Base-by-base conservation (phyloP, 495 filamentous ascomycete species). In the Thermothielavioides terrestris region DNA sequence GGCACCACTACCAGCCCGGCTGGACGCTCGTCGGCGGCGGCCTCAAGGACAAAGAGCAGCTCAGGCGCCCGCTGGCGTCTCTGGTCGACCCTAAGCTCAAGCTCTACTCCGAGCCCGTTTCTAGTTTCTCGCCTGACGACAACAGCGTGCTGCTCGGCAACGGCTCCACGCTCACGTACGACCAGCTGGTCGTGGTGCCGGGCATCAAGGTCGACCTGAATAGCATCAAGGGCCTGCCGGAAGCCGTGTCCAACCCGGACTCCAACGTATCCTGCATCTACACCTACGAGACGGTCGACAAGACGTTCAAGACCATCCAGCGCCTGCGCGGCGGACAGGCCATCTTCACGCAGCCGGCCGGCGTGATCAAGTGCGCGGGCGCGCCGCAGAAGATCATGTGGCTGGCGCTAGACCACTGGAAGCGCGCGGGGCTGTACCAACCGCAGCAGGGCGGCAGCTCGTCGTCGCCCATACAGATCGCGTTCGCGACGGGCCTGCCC, bases 321-420 rank as follows among this genome's bases (percentile, higher is more conserved):
- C 69, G 66, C 41, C 67, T 84, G 42, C 59, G 72, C 47, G 68
- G 72, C 45, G 81, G 82, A 4, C 64, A 60, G n/a, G 82, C 81
- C 22, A 74, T 85, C 50, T 86, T 86, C 73, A 85, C 81, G 7
- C 80, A 84, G 58, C 82, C 82, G 6, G 69, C 76, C 1, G 82
- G 82, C 35, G 64, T 77, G 18, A 70, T 85, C 57, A 85, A 85
- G 62, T 85, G 82, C 53, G 82, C 82, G 2, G 82, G 82, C 23
- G 82, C 81, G 0, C 82, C 82, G 7, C 82, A 85, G 56, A 85
- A 85, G 65, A 68, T 77, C 60, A 78, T 84, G 80, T 85, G 82
- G 82, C 75, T 85, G 25, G 81, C 82, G 0, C 66, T 83, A 45
- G 79, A 83, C 41, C 68, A 80, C 58, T 85, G 82, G 82, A 75